phyloP scores from a whole-genome alignment of 2,329 filamentous ascomycete genomes.

The Fusarium agapanthi region DNA sequence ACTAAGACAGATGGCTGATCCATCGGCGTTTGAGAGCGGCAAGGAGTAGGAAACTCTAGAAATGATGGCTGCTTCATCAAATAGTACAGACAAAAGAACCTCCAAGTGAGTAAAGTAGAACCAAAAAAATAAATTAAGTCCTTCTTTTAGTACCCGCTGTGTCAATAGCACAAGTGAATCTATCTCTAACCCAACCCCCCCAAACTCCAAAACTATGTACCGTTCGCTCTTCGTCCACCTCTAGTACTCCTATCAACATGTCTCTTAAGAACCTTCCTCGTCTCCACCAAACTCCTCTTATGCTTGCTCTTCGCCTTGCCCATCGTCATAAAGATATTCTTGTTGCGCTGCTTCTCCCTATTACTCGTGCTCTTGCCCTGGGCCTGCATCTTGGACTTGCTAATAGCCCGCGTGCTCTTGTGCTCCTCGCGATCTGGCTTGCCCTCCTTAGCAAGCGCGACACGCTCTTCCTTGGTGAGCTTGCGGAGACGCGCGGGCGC shows the following conservation, averaged over 20 bases:
- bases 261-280: conserved; percentile 79
- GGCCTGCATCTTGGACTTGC: conserved; percentile 85
- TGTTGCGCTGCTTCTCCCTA: conserved; percentile 93
- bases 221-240: conserved; percentile 83
- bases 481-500: conserved; percentile 84
- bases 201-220: conserved; percentile 38
- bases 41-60: no score
- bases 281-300: conserved; percentile 91
- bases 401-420: conserved; percentile 83
- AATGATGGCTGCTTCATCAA: background rate
- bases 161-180: conserved; percentile 24
- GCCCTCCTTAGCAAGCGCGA: conserved; percentile 83
- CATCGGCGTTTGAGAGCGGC: background rate
- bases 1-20: background rate
- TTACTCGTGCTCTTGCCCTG: conserved; percentile 97
- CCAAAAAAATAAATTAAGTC: conserved; percentile 6
- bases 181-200: background rate
- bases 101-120: background rate
- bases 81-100: background rate
- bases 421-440: conserved; percentile 81
- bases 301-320: conserved; percentile 96
- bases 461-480: conserved; percentile 86
- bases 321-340: conserved; percentile 99
- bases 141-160: conserved; percentile 21
- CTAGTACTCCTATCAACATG: conserved; percentile 86